phyloP scores from a whole-genome alignment of 2,329 filamentous ascomycete species.

The Claviceps spartinae region DNA sequence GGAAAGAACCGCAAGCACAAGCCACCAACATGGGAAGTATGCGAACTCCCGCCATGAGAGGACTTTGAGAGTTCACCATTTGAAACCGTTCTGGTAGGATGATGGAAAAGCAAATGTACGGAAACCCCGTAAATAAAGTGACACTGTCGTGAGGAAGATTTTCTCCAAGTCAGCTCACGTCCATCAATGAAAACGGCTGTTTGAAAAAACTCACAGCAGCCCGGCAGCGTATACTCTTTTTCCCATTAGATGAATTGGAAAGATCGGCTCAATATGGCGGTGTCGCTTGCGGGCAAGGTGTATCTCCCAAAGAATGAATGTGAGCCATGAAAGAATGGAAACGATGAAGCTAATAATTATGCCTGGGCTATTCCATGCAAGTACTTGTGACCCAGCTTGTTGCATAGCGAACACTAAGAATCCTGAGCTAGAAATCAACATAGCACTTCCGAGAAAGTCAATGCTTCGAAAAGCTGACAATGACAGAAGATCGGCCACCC shows the following conservation, averaged over 20 bases:
- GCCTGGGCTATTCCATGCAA: constrained; percentile 36
- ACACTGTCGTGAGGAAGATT: constrained; percentile 22
- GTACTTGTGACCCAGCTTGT: constrained; percentile 39
- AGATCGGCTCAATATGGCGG: constrained; percentile 37
- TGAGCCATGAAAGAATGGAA: constrained; percentile 32
- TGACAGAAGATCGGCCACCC: constrained; percentile 22
- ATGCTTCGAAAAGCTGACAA: constrained; percentile 31
- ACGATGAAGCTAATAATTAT: constrained; percentile 35
- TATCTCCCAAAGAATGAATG: constrained; percentile 39
- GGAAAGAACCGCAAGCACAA: constrained; percentile 42
- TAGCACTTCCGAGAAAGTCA: constrained; percentile 37
- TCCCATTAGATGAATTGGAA: constrained; percentile 34
- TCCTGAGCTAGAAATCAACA: constrained; percentile 37
- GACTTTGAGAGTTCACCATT: constrained; percentile 39
- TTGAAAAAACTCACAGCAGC: constrained; percentile 28
- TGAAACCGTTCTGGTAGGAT: constrained; percentile 47
- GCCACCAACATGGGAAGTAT: constrained; percentile 44
- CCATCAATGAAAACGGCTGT: neutral
- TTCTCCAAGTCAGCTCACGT: neutral
- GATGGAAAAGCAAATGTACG: constrained; percentile 44
- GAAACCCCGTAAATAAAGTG: constrained; percentile 42
- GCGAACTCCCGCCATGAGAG: constrained; percentile 41
- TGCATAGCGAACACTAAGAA: constrained; percentile 43
- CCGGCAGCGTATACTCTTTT: constrained; percentile 37
- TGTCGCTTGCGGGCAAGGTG: constrained; percentile 24